Base-by-base conservation (phyloP, 2,329 filamentous ascomycete species). In the Ceratocystis alfenasii region DNA sequence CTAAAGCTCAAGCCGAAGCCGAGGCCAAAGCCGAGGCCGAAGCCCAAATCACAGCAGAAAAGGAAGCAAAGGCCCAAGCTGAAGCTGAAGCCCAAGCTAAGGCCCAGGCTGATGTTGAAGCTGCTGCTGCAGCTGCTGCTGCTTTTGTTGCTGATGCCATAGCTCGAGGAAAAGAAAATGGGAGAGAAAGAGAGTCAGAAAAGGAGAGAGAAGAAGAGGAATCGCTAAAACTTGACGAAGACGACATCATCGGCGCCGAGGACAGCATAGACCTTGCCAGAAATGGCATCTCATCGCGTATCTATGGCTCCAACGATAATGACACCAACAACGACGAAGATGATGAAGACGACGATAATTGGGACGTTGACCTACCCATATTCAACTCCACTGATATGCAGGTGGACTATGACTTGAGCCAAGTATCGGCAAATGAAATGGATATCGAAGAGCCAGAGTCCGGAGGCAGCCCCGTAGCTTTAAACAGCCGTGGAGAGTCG, bases 351-450 rank as follows among this genome's bases (percentile, higher is more conserved):
- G 66, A 67, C 28, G 48, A 65, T 12, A 60, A 65, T 45, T 66
- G 66, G 66, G 64, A 68, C 22, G 30, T 68, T 30, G 66, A 65
- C 46, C 8, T 67, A 8, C 66, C 63, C 10, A 53, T 67, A 20
- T 67, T 67, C 44, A 63, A 65, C 30, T 67, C 66, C 3, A 67
- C 63, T 7, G 57, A 67, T 20, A 30, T 65, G n/a, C 57, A 67
- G 20, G 22, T 55, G 20, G 44, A 46, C 30, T n/a, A 44, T 12
- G 60, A 68, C 46, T 17, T 64, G 5, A 65, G 64, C 33, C 66
- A 68, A 25, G 53, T 63, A n/a, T 25, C 50, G 28, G 60, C 28
- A 10, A 20, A 48, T 15, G 33, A 48, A 7, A 25, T 62, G 45
- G 65, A 66, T 25, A n/a, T 44, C 8, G 28, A 65, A 60, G 64